Conservation (phyloP, 2,329 filamentous ascomycete species). For the Penicillium hesseltinei region DNA sequence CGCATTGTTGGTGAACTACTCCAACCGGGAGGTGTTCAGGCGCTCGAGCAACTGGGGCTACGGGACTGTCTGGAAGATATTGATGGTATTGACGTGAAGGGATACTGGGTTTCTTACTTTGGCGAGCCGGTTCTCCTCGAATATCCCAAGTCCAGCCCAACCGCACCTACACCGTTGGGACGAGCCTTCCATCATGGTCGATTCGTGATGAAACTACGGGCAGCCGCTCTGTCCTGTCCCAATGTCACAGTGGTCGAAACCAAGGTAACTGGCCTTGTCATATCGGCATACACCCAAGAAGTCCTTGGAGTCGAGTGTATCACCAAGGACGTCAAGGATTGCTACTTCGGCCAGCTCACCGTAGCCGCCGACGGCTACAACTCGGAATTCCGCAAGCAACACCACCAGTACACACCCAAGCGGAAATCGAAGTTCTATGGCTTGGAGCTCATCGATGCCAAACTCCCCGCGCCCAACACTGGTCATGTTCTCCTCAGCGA, state of each 20-base stretch:
- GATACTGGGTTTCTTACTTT: constrained; percentile 86
- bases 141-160: constrained; percentile 65
- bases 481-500: constrained; percentile 87
- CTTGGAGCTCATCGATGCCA: constrained; percentile 84
- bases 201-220: constrained; percentile 80
- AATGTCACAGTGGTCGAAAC: constrained; percentile 93
- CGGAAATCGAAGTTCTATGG: constrained; percentile 89
- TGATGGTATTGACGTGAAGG: constrained; percentile 76
- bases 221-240: constrained; percentile 68
- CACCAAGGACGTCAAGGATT: constrained; percentile 65
- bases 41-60: constrained; percentile 77
- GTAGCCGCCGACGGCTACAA: constrained; percentile 90
- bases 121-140: constrained; percentile 70
- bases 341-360: constrained; percentile 85
- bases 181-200: constrained; percentile 89
- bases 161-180: constrained; percentile 62
- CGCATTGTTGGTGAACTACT: constrained; percentile 94
- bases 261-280: constrained; percentile 74
- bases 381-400: constrained; percentile 83
- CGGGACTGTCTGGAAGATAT: constrained; percentile 81
- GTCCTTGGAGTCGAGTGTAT: constrained; percentile 79
- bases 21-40: constrained; percentile 84
- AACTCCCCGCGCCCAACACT: constrained; percentile 70
- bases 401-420: constrained; percentile 64
- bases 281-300: constrained; percentile 64